Base-by-base conservation (phyloP, 1,139 yeast genomes). In the Taiozyma sp. region DNA sequence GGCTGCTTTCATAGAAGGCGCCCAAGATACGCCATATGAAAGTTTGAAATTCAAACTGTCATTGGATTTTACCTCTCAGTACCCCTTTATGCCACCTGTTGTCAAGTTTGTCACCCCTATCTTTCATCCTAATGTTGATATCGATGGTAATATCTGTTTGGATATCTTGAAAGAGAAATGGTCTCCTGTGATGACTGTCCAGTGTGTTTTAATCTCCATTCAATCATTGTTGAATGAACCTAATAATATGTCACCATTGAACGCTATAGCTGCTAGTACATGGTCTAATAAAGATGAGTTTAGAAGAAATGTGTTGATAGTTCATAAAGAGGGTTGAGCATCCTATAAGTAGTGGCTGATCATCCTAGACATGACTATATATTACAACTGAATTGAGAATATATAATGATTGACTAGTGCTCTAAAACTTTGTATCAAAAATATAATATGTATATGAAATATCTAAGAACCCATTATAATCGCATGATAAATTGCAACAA, bases 61-160 rank as follows among this genome's bases (percentile, higher is more conserved):
- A 29, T 69, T 82, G 56, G 72, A 73, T 45, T 82, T 83, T 69
- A 84, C 87, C 36, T 72, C 76, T 46, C 76, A 78, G 63, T 83
- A 83, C 61, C 88, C 88, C 8, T 63, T 69, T 73, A 42, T 4
- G 7, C 83, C 88, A 23, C 88, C 88, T 39, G 73, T 71, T 54
- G 76, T 84, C 61, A 76, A 75, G 57, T 84, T 84, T 68, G 74
- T 75, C 43, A 76, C 85, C 46, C 85, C 85, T 51, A 83, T 84
- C 74, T 83, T 83, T 75, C 91, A 84, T 61, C 91, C 91, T 51
- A 84, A 84, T 65, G 83, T 84, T 57, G 85, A 83, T 62, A 75
- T 80, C 70, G 72, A 78, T 54, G 90, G 90, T 45, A 80, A 81
- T 64, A 70, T 71, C 49, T 70, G 73, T 59, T 56, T 71, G 51